Evolutionary conservation across 2,329 filamentous ascomycete species (phyloP).

Genomic region (Paracoccidioides brasiliensis): DNA sequence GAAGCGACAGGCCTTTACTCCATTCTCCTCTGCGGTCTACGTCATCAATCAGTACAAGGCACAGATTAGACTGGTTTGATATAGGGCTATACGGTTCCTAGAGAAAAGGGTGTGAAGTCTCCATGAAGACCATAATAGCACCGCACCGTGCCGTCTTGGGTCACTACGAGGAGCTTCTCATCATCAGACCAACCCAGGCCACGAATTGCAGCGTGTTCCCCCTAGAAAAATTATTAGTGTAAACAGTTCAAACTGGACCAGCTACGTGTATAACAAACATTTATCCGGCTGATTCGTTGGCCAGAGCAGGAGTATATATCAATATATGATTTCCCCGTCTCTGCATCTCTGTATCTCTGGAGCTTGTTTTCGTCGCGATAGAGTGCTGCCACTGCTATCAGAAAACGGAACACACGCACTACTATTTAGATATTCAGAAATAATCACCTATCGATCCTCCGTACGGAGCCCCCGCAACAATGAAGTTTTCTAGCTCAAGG

Average conservation of each 20-base stretch:
- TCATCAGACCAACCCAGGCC: conserved; percentile 94
- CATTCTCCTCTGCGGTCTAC: conserved; percentile 68
- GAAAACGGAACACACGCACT: neutral
- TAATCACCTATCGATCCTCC: conserved; percentile 77
- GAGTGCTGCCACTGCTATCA: conserved; percentile 45
- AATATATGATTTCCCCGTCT: conserved; percentile 66
- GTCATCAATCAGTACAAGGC: conserved; percentile 1
- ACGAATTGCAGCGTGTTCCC: conserved; percentile 80
- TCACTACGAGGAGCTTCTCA: conserved; percentile 78
- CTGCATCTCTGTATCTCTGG: conserved; percentile 59
- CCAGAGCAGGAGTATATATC: conserved; percentile 91
- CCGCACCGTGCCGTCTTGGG: conserved; percentile 76
- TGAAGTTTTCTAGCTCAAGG: conserved; percentile 87
- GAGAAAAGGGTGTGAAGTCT: conserved; percentile 86
- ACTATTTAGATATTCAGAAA: neutral
- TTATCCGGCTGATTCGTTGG: conserved; percentile 70
- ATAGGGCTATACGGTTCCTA: conserved; percentile 51
- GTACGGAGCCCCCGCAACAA: conserved; percentile 82
- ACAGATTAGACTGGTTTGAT: neutral
- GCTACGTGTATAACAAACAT: conserved; percentile 28
- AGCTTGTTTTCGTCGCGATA: conserved; percentile 82
- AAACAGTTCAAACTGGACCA: neutral
- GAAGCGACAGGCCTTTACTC: conserved; percentile 81
- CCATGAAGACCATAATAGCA: conserved; percentile 86
- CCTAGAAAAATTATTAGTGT: conserved; percentile 34